These are phyloP conservation scores for Coemansia furcata DNA, from an alignment of 192 early-diverging fungal species.

Conservation along the genomic window DNA sequence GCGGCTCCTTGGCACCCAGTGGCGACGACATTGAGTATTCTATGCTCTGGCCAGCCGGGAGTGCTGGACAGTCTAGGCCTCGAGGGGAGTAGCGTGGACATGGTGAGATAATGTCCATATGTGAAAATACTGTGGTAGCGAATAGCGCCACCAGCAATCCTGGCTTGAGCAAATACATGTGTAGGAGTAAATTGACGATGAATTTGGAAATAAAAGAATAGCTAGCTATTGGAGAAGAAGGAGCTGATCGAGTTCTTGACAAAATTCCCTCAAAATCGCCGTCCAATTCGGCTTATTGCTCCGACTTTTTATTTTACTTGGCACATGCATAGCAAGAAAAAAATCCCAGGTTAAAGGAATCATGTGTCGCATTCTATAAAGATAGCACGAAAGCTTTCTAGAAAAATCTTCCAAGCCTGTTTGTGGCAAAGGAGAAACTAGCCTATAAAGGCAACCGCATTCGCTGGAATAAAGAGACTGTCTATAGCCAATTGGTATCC, in stretches of 20 bases:
- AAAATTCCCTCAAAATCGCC: not conserved
- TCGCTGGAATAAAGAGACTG: not conserved
- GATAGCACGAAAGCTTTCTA: not conserved
- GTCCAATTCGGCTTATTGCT: not conserved
- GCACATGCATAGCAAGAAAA: not conserved
- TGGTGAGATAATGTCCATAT: conserved; percentile 37
- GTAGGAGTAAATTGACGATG: too few species aligned
- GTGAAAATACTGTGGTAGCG: conserved; percentile 5
- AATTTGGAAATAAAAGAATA: not conserved
- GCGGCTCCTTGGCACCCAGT: not conserved
- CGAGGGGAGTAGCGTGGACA: conserved; percentile 29
- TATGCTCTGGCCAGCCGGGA: not conserved
- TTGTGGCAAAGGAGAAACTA: not conserved
- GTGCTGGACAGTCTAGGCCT: not conserved
- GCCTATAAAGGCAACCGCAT: not conserved
- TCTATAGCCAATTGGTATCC: not conserved
- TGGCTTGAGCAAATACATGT: not conserved
- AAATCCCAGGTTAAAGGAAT: not conserved
- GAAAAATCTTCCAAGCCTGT: not conserved
- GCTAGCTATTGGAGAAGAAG: not conserved
- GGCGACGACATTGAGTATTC: conserved; percentile 12
- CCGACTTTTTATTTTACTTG: not conserved
- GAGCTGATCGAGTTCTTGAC: not conserved
- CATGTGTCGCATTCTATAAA: not conserved
- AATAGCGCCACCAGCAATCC: not conserved